A percentile compares a stretch with the other conserved stretches of the same genome.
Conservation (phyloP, 2,329 filamentous ascomycete genomes). For the Ciborinia camelliae region DNA sequence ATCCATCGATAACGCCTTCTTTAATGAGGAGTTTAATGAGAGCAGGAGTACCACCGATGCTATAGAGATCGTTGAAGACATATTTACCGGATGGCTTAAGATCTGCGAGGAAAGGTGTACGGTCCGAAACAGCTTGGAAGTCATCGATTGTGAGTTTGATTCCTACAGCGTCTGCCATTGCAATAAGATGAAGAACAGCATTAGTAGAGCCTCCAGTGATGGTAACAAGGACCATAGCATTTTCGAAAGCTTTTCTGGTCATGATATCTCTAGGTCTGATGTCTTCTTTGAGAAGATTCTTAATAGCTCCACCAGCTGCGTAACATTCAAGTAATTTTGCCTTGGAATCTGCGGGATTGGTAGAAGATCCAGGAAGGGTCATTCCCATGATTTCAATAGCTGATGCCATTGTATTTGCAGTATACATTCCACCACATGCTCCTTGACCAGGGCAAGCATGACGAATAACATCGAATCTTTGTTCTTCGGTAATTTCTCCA, state of each 20-base stretch:
- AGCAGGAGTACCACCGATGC: constrained; percentile 55
- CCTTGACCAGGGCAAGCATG: constrained; percentile 83
- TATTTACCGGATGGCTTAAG: constrained; percentile 73
- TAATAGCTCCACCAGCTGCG: constrained; percentile 68
- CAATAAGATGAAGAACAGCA: constrained; percentile 79
- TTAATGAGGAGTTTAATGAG: constrained; percentile 56
- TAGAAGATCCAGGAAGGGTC: constrained; percentile 79
- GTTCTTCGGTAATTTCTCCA: constrained; percentile 84
- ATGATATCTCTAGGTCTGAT: constrained; percentile 76
- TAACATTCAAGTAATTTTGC: constrained; percentile 72
- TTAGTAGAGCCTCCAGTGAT: constrained; percentile 84
- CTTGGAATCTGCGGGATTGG: constrained; percentile 70
- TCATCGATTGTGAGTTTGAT: constrained; percentile 82
- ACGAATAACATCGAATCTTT: constrained; percentile 91
- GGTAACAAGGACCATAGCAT: constrained; percentile 79
- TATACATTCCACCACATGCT: constrained; percentile 85
- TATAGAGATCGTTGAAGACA: constrained; percentile 56
- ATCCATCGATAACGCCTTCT: constrained; percentile 56
- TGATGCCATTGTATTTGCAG: constrained; percentile 73
- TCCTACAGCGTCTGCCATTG: constrained; percentile 77
- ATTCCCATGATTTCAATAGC: constrained; percentile 72
- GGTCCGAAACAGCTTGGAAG: constrained; percentile 78
- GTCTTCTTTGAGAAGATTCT: constrained; percentile 70
- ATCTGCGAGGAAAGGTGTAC: constrained; percentile 75
- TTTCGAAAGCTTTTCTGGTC: constrained; percentile 76